Evolutionary conservation across 2,329 filamentous ascomycete species (phyloP).

Genomic region (Atkinsonella texensis): DNA sequence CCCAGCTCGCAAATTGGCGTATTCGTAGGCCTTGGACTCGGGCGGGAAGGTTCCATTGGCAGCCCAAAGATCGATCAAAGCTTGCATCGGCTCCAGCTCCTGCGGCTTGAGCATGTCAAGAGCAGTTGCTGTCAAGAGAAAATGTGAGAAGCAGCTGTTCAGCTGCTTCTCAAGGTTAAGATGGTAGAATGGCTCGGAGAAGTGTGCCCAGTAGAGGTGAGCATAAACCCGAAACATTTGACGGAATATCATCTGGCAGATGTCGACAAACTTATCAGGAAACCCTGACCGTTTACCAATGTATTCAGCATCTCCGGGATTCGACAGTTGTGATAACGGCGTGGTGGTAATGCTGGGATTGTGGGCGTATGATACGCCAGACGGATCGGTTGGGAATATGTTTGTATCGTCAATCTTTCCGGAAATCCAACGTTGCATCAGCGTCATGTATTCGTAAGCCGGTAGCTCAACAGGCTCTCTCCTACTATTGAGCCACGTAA

Average conservation of each 20-base stretch:
- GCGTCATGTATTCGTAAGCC: constrained; percentile 83
- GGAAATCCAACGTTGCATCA: constrained; percentile 95
- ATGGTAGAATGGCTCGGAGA: constrained; percentile 71
- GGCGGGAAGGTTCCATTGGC: constrained; percentile 78
- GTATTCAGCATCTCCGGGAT: constrained; percentile 56
- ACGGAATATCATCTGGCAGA: constrained; percentile 88
- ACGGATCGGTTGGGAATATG: constrained; percentile 82
- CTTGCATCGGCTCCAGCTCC: constrained; percentile 93
- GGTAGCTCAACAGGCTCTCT: constrained; percentile 84
- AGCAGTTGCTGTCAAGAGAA: constrained; percentile 67
- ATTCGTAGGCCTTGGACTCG: constrained; percentile 56
- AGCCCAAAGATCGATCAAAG: constrained; percentile 82
- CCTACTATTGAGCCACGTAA: constrained; percentile 88
- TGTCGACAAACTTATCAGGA: constrained; percentile 75
- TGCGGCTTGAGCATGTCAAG: constrained; percentile 76
- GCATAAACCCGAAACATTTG: constrained; percentile 99
- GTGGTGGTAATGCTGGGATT: constrained; percentile 47
- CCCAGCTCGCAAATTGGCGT: constrained; percentile 49
- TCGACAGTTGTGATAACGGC: constrained; percentile 51
- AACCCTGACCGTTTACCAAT: constrained; percentile 89
- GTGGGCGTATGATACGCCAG: constrained; percentile 53
- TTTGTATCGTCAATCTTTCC: constrained; percentile 84
- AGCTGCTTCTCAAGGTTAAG: constrained; percentile 69
- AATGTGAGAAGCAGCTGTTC: constrained; percentile 82
- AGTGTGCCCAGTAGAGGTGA: constrained; percentile 96